Base-by-base conservation (phyloP, 2,329 filamentous ascomycete species). In the Botrytis byssoidea region DNA sequence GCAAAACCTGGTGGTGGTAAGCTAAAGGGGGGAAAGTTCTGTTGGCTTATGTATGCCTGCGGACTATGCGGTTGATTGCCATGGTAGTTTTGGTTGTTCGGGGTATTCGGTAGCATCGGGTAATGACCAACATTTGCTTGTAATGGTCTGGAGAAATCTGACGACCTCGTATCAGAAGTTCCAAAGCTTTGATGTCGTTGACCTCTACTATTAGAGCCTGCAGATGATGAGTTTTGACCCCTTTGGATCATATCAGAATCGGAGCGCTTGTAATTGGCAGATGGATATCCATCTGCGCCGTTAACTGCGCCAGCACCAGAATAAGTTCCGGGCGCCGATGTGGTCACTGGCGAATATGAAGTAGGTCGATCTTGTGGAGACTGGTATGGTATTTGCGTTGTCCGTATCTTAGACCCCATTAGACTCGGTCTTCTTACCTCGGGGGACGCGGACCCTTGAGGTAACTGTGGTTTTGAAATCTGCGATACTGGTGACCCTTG, bases 11-110 rank as follows among this genome's bases (percentile, higher is more conserved):
- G 86, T 65, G 90, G 87, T 51, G 90, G 89, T 65, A 92, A 83
- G 73, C 86, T 87, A 77, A 92, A 91, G 0, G 88, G 86, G 44
- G 89, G 85, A 74, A 91, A 90, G 75, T 87, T 90, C 75, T 90
- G 86, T 73, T 90, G 88, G 55, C 85, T 82, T 37, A 90, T 87
- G 79, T 89, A 92, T 59, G 82, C 81, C 74, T 79, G 79, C 60
- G 71, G 84, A 83, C 79, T 85, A 86, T 79, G 79, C 84, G 79
- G 84, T 25, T 59, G 59, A 85, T 77, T 85, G 88, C 73, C 70
- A 57, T 77, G 78, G 73, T 80, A 80, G 75, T 81, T 85, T 76
- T 85, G 84, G 68, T 86, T 86, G 10, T 81, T 84, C 3, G 86
- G 83, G 29, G 85, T 83, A n/a, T 88, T 86, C 18, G 88, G 87